Base-by-base conservation (phyloP, 495 filamentous ascomycete species). In the Xylaria cubensis region DNA sequence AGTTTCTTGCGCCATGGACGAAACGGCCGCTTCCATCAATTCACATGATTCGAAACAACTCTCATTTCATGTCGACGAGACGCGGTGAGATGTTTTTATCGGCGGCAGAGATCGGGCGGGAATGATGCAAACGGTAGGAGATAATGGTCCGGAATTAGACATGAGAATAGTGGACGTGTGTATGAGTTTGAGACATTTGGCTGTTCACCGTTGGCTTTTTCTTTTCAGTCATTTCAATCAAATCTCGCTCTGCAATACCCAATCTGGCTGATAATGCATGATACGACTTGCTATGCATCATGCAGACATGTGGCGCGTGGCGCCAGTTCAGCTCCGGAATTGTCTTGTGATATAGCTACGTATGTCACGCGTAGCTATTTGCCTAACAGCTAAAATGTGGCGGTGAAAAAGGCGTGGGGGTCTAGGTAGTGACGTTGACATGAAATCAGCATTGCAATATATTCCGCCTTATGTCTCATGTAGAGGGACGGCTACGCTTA, bases 1-100 rank as follows among this genome's bases (percentile, higher is more conserved):
- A n/a, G 78, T 78, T 58, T 72, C 72, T 53, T 76, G 76, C 64
- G 80, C 79, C 77, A 79, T 82, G 19, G 10, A 65, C 44, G 44
- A 65, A 21, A 36, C 7, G 44, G 29, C 12, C 64, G 26, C 26
- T 56, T 61, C 21, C 65, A 67, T 29, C 19, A 2, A 44, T 67
- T 44, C 29, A 50, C 65, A 67, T 67, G 34, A 10, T 39, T 4
- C 19, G 50, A 29, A 24, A 50, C 50, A n/a, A 21, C n/a, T 29
- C 9, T 67, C 64, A 29, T 24, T 53, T 67, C 46, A 44, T 44
- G 3, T 39, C 32, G 39, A 61, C 7, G 10, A 13, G 15, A 44
- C 21, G 39, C 29, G n/a, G 26, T 15, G 61, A 21, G 4, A 8
- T 64, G 21, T 19, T 26, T 42, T 26, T 44, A 15, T 64, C 39